Conservation (phyloP, 2,329 filamentous ascomycete species). For the Ilyonectria robusta region DNA sequence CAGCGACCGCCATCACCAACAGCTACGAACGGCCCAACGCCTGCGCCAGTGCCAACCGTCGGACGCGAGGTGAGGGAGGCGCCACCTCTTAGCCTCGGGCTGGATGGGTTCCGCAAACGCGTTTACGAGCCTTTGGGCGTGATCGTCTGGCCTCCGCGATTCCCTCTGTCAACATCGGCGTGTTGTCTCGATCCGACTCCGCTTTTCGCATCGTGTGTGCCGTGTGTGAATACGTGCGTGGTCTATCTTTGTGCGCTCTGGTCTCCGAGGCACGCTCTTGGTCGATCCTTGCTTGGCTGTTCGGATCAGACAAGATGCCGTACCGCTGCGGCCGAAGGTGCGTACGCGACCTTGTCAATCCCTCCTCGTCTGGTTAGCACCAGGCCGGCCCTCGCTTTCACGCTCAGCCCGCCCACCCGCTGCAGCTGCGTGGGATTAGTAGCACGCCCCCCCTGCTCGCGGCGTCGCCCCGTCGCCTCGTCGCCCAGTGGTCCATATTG, state of each 20-base stretch:
- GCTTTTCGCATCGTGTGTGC: neutral
- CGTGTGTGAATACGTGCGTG: neutral
- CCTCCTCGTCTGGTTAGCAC: neutral
- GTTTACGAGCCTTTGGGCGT: slow-evolving; percentile 9
- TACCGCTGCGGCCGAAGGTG: neutral
- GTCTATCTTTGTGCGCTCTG: neutral
- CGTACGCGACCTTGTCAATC: neutral
- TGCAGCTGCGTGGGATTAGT: neutral
- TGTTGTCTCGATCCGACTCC: neutral
- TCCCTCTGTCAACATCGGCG: neutral
- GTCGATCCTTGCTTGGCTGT: neutral
- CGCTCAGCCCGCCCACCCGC: neutral
- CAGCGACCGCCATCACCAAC: neutral
- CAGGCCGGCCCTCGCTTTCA: neutral
- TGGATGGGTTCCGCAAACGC: slow-evolving; percentile 25
- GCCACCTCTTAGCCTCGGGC: slow-evolving; percentile 22
- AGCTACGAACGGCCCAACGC: neutral
- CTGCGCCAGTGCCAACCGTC: slow-evolving; percentile 15
- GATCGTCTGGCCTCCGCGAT: neutral
- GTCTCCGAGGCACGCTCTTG: neutral
- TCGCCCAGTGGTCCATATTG: too few species aligned
- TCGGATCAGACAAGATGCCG: neutral
- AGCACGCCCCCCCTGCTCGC: slow-evolving; percentile 1
- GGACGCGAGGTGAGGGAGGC: slow-evolving; percentile 15
- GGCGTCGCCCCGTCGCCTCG: neutral